Evolutionary conservation across 2,329 filamentous ascomycete species (phyloP), one percentile per base, ranked within the genome.

Genomic region (Colletotrichum eleusines): DNA sequence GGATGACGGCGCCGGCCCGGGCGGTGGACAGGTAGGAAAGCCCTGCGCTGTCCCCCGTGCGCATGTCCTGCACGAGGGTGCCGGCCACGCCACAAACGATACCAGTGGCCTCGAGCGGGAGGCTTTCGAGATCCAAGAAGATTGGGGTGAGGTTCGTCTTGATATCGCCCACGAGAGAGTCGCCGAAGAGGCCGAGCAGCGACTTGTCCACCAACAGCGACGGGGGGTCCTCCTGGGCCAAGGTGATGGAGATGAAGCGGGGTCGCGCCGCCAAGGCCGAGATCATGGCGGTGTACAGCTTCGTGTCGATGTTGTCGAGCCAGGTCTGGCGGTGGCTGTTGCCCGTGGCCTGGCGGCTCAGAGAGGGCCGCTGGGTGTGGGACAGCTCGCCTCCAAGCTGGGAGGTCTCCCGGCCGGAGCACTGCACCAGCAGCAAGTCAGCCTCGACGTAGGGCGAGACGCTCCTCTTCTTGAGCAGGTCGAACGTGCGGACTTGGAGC

Each of bases 1-100:
- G 88, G 77, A 98, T 94, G 12, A 98, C 95, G 6, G 94, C 95
- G 1, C 95, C 95, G 0, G 95, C 94, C 51, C 92, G 88, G 5
- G 94, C 94, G 0, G 95, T 98, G 72, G 92, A 96, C 73, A 98
- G 84, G 79, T 98, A 98, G 69, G 92, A 95, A 81, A 98, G 90
- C 79, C 98, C 94, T 0, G 94, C 89, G 74, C 81, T 86, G 71
- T 84, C 82, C 42, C 79, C 78, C 75, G 83, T 83, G 65, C 85
- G 81, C 80, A 94, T 91, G 55, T 93, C 92, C 60, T 92, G 89
- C 0, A 94, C 92, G 35, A 98, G 85, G 65, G 90, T 88, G 33
- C 94, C 94, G 0, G 95, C 95, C 2, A 99, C 94, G 35, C 96
- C 95, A 75, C 95, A 98, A 4, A 99, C 94, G 69, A 99, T 98